phyloP scores from a whole-genome alignment of 148 eudicot genomes.

The Rhododendron henanense region DNA sequence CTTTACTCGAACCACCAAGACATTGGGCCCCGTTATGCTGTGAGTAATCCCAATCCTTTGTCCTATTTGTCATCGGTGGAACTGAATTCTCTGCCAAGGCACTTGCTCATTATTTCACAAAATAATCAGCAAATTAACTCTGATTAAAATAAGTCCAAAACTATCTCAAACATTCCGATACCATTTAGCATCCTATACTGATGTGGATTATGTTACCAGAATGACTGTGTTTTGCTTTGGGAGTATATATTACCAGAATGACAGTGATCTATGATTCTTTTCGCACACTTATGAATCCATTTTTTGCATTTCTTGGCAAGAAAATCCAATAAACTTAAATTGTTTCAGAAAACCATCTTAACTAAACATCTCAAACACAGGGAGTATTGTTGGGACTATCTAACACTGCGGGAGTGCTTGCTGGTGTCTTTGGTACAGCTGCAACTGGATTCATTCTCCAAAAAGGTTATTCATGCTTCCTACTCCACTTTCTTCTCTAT shows the following conservation, averaged over 20 bases:
- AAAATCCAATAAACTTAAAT: background rate
- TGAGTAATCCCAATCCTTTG: slow-evolving; percentile 42
- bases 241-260: background rate
- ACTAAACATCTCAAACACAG: slow-evolving; percentile 25
- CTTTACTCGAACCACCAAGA: slow-evolving; percentile 98
- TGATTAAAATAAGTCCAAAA: background rate
- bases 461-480: slow-evolving; percentile 41
- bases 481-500: background rate
- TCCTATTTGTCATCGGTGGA: background rate
- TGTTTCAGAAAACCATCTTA: slow-evolving; percentile 1
- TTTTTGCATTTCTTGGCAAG: background rate
- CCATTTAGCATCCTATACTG: background rate
- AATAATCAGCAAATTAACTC: background rate
- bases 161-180: background rate
- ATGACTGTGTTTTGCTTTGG: background rate
- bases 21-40: slow-evolving; percentile 94
- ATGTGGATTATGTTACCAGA: background rate
- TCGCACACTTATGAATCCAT: background rate
- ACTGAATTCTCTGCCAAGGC: background rate
- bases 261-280: background rate
- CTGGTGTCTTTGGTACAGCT: slow-evolving; percentile 96
- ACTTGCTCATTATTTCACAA: background rate
- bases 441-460: slow-evolving; percentile 93
- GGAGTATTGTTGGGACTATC: slow-evolving; percentile 87
- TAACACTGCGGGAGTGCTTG: slow-evolving; percentile 94